phyloP scores from a whole-genome alignment of 352 stramenopile species.

The Phytophthora multivora region DNA sequence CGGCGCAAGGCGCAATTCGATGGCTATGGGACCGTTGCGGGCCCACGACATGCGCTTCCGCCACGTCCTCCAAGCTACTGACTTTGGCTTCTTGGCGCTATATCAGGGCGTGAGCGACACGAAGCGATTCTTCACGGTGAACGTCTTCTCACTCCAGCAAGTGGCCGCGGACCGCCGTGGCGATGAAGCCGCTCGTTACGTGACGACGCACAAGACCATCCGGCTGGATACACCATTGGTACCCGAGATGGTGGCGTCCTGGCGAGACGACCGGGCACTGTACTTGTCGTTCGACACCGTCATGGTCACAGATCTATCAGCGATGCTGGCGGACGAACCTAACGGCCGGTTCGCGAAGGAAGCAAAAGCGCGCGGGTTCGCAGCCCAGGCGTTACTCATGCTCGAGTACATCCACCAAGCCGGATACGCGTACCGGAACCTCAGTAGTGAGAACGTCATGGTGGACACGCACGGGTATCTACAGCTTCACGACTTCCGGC shows the following conservation, averaged over 20 bases:
- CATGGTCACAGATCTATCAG: constrained; percentile 72
- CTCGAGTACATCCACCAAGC: constrained; percentile 86
- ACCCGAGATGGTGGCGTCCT: constrained; percentile 73
- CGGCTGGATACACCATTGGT: constrained; percentile 72
- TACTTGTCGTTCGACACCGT: constrained; percentile 78
- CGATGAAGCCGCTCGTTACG: constrained; percentile 74
- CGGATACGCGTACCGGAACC: constrained; percentile 81
- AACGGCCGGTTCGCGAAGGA: constrained; percentile 56
- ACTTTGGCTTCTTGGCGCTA: constrained; percentile 73
- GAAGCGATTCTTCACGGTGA: constrained; percentile 76
- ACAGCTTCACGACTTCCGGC: constrained; percentile 85
- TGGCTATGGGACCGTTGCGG: constrained; percentile 47
- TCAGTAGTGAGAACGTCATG: constrained; percentile 87
- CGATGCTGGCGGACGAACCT: constrained; percentile 65
- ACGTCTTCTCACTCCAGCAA: constrained; percentile 77
- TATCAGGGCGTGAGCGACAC: constrained; percentile 70
- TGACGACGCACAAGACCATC: constrained; percentile 70
- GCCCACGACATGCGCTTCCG: constrained; percentile 74
- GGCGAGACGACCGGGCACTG: constrained; percentile 81
- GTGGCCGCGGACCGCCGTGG: constrained; percentile 70
- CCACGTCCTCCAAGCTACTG: constrained; percentile 72
- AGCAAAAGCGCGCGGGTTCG: constrained; percentile 56
- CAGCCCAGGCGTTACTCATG: constrained; percentile 77
- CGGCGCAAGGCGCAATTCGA: constrained; percentile 47
- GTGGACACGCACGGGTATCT: constrained; percentile 83